Evolutionary conservation across 768 basidiomycete genomes (phyloP).

Genomic region (Hypholoma sublateritium): DNA sequence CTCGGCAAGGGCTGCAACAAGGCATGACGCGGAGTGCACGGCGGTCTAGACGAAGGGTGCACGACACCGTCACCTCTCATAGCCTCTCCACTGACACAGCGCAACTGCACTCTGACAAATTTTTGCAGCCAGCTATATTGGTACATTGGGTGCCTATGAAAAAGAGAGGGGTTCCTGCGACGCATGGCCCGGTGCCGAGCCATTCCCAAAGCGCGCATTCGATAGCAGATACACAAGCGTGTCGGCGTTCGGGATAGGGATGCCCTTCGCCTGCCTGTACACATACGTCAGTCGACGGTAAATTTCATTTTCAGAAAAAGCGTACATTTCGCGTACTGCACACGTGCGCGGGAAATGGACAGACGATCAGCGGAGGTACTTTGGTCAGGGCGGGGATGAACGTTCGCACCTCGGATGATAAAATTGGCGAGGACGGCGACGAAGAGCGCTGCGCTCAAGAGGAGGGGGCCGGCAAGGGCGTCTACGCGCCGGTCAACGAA

Average conservation of each 20-base stretch:
- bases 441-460: conserved; percentile 84
- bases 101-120: not conserved
- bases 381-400: not conserved
- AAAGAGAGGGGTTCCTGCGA: too few relatives aligned
- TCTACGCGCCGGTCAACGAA: conserved; percentile 44
- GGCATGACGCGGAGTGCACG: too few relatives aligned
- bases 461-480: conserved; percentile 75
- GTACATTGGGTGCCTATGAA: not conserved
- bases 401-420: conserved; percentile 69
- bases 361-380: conserved; percentile 4
- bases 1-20: too few relatives aligned
- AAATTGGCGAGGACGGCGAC: conserved; percentile 88
- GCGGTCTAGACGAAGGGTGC: too few relatives aligned
- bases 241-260: conserved; percentile 24
- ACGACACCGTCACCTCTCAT: too few relatives aligned
- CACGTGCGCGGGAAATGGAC: conserved; percentile 6
- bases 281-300: not conserved
- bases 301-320: not conserved
- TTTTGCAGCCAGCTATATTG: not conserved
- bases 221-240: conserved; percentile 10
- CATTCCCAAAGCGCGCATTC: conserved; percentile 1
- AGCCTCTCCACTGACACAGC: not conserved
- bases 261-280: conserved; percentile 18
- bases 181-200: too few relatives aligned
- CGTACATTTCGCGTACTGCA: conserved; percentile 62